Conservation (phyloP, 306 rosid genomes). For the Luffa acutangula region DNA sequence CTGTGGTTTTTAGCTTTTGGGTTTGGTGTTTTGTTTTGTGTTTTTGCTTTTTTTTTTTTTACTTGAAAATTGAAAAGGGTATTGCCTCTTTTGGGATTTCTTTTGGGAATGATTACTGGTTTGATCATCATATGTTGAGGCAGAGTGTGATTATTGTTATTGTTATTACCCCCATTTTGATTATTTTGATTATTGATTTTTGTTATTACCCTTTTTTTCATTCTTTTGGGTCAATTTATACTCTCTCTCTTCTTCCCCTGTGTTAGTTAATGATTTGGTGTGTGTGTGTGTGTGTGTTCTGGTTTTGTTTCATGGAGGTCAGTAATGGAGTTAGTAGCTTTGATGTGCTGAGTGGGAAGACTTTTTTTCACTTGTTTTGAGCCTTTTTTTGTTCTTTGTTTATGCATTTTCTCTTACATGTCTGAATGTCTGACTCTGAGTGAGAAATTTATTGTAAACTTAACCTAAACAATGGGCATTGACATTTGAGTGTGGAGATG, state of each 20-base stretch:
- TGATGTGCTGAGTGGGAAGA: not conserved
- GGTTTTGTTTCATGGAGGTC: not conserved
- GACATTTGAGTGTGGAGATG: not conserved
- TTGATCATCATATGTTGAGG: not conserved
- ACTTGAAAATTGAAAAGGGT: not conserved
- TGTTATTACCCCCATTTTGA: not conserved
- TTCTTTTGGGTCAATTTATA: not conserved
- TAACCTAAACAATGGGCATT: not conserved
- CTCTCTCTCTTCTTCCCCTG: not conserved
- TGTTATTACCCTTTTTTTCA: not conserved
- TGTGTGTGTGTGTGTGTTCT: not conserved
- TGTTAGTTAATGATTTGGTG: not conserved
- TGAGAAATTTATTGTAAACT: not conserved
- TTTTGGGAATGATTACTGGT: not conserved
- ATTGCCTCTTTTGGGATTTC: not conserved
- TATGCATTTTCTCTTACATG: not conserved
- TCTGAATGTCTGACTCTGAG: not conserved
- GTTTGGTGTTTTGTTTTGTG: not conserved
- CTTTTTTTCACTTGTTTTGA: not conserved
- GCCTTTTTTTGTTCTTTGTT: slow-evolving; percentile 4
- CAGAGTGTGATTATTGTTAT: not conserved
- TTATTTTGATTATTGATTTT: not conserved
- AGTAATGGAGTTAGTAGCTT: slow-evolving; percentile 5
- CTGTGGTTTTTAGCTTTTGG: not conserved
- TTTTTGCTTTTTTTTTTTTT: not conserved